A percentile compares a stretch with the other conserved stretches of the same genome.
phyloP scores from a whole-genome alignment of 2,329 filamentous ascomycete genomes.

The Pseudocercospora musae region DNA sequence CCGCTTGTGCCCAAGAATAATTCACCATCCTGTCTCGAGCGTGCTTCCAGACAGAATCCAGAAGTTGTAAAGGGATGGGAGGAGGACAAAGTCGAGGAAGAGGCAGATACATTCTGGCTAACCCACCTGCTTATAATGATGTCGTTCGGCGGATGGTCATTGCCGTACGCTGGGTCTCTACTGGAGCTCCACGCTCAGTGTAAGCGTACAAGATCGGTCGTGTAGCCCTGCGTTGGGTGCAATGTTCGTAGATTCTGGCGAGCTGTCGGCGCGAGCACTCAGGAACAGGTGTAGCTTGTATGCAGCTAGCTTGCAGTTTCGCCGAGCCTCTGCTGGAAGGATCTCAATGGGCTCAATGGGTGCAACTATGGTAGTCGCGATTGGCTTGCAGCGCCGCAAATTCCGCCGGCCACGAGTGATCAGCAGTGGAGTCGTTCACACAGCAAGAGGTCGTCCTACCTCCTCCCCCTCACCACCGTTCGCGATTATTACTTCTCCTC shows the following conservation, averaged over 20 bases:
- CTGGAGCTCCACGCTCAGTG: background rate
- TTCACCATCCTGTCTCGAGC: conserved; percentile 20
- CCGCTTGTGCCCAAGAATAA: conserved; percentile 20
- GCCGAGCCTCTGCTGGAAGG: background rate
- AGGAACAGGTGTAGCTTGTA: conserved; percentile 5
- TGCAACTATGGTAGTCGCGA: background rate
- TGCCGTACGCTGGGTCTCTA: background rate
- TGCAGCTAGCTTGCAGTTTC: background rate
- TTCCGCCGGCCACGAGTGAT: background rate
- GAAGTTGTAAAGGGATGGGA: background rate
- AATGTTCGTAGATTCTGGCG: conserved; percentile 1
- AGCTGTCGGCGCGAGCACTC: background rate
- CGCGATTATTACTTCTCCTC: too few relatives aligned
- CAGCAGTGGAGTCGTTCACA: background rate
- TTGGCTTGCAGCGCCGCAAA: background rate
- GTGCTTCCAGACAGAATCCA: conserved; percentile 3
- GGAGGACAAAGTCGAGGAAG: conserved; percentile 1
- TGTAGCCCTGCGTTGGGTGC: background rate
- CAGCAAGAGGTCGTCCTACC: too few relatives aligned
- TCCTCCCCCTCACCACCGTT: too few relatives aligned
- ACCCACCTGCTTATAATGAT: conserved; percentile 2
- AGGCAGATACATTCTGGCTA: conserved; percentile 3
- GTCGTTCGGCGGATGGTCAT: background rate
- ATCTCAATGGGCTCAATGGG: background rate
- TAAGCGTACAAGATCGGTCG: background rate